Percentiles rank a stretch among this genome's conserved stretches.
phyloP scores from a whole-genome alignment of 164 flowering plant genomes.

The Echeveria elegans region DNA sequence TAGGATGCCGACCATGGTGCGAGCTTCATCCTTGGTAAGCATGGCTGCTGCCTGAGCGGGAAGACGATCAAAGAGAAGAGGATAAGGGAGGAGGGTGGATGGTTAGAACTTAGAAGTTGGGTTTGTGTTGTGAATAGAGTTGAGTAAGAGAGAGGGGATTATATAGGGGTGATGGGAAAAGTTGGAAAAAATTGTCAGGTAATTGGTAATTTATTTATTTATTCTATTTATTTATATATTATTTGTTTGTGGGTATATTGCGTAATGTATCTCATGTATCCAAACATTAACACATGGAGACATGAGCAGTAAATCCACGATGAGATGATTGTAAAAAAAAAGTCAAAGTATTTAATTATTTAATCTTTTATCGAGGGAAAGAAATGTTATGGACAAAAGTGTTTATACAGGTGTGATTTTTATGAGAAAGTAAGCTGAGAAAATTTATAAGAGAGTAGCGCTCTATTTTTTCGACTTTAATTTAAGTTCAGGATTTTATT shows the following conservation, averaged over 20 bases:
- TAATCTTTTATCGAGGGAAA: not conserved
- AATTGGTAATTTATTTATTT: too few species aligned
- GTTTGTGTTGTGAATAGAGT: not conserved
- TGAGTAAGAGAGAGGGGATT: not conserved
- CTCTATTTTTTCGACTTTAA: too few species aligned
- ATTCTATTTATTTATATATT: not conserved
- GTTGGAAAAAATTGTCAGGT: too few species aligned
- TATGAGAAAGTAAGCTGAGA: too few species aligned
- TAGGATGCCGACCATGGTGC: constrained; percentile 1
- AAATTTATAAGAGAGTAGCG: too few species aligned
- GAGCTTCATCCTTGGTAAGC: not conserved
- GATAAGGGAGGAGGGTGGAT: not conserved
- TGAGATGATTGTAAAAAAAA: too few species aligned
- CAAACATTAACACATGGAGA: not conserved
- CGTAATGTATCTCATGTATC: not conserved
- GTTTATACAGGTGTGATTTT: too few species aligned
- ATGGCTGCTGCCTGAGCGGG: not conserved
- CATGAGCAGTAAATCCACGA: not conserved
- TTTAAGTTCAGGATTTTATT: too few species aligned
- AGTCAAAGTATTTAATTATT: too few species aligned
- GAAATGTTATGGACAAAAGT: not conserved
- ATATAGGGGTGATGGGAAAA: too few species aligned
- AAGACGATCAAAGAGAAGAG: not conserved
- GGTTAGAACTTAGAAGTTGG: not conserved
- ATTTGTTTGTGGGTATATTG: not conserved